Evolutionary conservation across 768 basidiomycete genomes (phyloP).

Genomic region (Boletus patriciae): DNA sequence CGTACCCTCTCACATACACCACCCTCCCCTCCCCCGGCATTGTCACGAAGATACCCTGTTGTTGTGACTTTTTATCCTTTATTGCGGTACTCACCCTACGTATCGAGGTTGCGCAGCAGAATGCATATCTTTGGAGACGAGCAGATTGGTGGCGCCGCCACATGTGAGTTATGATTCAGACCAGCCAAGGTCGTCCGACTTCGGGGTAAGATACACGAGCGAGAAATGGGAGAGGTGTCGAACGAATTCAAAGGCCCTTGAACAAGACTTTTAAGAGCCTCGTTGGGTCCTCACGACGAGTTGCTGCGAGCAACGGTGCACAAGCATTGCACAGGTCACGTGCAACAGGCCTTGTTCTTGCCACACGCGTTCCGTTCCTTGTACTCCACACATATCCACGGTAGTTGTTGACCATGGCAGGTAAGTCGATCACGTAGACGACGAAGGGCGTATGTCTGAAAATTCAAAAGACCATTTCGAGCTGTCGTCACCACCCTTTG

Average conservation of each 20-base stretch:
- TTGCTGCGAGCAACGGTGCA: not conserved
- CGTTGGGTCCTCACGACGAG: slow-evolving; percentile 6
- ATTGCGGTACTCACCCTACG: slow-evolving; percentile 26
- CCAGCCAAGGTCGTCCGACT: not conserved
- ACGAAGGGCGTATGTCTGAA: not conserved
- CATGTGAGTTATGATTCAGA: not conserved
- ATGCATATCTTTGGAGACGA: slow-evolving; percentile 36
- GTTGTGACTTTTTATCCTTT: slow-evolving; percentile 30
- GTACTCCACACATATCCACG: not conserved
- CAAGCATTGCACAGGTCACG: slow-evolving; percentile 2
- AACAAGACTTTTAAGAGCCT: not conserved
- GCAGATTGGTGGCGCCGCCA: not conserved
- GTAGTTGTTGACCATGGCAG: slow-evolving; percentile 15
- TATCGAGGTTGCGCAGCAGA: slow-evolving; percentile 38
- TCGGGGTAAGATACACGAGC: not conserved
- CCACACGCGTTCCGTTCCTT: not conserved
- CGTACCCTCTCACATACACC: slow-evolving; percentile 23
- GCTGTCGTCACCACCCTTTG: slow-evolving; percentile 72
- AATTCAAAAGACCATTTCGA: slow-evolving; percentile 38
- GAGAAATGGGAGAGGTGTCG: not conserved
- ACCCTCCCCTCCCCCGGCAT: slow-evolving; percentile 17
- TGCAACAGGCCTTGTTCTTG: not conserved
- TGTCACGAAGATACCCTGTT: slow-evolving; percentile 39
- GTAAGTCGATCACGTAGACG: not conserved
- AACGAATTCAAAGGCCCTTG: not conserved